Evolutionary conservation across 495 filamentous ascomycete genomes (phyloP).

Genomic region (Penicillium manginii): DNA sequence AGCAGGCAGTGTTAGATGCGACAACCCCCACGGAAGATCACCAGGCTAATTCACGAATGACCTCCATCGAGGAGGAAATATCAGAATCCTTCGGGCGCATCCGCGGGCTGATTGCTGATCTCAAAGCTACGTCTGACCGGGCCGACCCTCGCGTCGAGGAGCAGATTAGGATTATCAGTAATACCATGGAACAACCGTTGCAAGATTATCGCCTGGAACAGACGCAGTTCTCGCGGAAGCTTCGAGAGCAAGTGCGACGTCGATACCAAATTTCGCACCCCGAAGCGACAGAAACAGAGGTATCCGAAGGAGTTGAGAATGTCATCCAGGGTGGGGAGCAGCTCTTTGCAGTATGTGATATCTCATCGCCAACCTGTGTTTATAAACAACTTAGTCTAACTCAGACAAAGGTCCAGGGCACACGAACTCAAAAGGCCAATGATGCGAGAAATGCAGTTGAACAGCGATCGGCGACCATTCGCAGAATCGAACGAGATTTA

Average conservation of each 20-base stretch:
- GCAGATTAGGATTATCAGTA: slow-evolving; percentile 71
- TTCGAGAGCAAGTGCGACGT: slow-evolving; percentile 69
- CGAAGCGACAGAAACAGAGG: slow-evolving; percentile 70
- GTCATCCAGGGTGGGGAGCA: slow-evolving; percentile 60
- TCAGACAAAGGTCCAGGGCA: slow-evolving; percentile 58
- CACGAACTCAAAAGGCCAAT: slow-evolving; percentile 60
- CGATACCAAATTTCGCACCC: slow-evolving; percentile 80
- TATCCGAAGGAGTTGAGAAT: slow-evolving; percentile 66
- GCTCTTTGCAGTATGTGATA: slow-evolving; percentile 57
- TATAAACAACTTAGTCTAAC: neutral
- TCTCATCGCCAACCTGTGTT: neutral
- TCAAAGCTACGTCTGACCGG: slow-evolving; percentile 69
- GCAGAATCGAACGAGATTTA: slow-evolving; percentile 78
- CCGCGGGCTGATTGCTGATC: slow-evolving; percentile 61
- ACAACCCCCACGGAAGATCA: slow-evolving; percentile 12
- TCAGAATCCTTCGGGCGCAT: slow-evolving; percentile 70
- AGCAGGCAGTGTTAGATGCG: slow-evolving; percentile 22
- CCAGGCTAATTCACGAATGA: slow-evolving; percentile 19
- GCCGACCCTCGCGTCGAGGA: slow-evolving; percentile 62
- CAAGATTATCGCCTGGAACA: slow-evolving; percentile 70
- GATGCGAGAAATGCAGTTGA: slow-evolving; percentile 67
- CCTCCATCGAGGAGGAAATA: slow-evolving; percentile 67
- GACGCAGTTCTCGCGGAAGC: slow-evolving; percentile 63
- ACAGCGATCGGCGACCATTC: slow-evolving; percentile 75
- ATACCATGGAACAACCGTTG: slow-evolving; percentile 68